These are phyloP conservation scores for Talaromyces stipitatus DNA, from an alignment of 495 filamentous ascomycete species.

Conservation along the genomic window DNA sequence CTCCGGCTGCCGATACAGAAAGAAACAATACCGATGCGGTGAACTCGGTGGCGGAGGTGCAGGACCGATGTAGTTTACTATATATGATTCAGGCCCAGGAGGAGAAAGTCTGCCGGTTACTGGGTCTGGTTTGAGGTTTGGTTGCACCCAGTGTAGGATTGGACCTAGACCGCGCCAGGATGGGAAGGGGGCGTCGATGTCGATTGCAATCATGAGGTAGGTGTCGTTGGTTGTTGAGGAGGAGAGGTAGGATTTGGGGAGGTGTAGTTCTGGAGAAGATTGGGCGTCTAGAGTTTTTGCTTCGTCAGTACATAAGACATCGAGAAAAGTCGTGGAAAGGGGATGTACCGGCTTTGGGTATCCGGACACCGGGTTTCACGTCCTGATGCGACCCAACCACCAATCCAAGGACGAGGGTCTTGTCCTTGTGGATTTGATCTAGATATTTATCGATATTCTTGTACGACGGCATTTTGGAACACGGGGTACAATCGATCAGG, in stretches of 20 bases:
- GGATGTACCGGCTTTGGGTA: slow-evolving; percentile 22
- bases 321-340: neutral
- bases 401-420: slow-evolving; percentile 24
- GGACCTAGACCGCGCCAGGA: slow-evolving; percentile 30
- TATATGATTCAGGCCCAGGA: slow-evolving; percentile 13
- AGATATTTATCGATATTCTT: slow-evolving; percentile 20
- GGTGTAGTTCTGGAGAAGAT: slow-evolving; percentile 18
- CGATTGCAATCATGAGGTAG: slow-evolving; percentile 42
- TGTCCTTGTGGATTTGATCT: slow-evolving; percentile 25
- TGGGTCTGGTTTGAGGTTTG: slow-evolving; percentile 25
- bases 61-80: slow-evolving; percentile 43
- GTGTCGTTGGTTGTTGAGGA: slow-evolving; percentile 8
- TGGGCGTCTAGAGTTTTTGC: slow-evolving; percentile 20
- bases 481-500: no score
- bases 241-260: slow-evolving; percentile 13
- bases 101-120: neutral
- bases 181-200: slow-evolving; percentile 48
- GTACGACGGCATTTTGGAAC: slow-evolving; percentile 22
- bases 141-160: slow-evolving; percentile 44
- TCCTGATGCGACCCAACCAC: slow-evolving; percentile 17
- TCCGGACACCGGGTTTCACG: slow-evolving; percentile 21
- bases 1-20: slow-evolving; percentile 50
- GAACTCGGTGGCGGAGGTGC: slow-evolving; percentile 41
- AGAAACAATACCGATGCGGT: slow-evolving; percentile 50
- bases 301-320: slow-evolving; percentile 3